Conservation (phyloP, 1,139 yeast genomes). For the Pichia inconspicua region DNA sequence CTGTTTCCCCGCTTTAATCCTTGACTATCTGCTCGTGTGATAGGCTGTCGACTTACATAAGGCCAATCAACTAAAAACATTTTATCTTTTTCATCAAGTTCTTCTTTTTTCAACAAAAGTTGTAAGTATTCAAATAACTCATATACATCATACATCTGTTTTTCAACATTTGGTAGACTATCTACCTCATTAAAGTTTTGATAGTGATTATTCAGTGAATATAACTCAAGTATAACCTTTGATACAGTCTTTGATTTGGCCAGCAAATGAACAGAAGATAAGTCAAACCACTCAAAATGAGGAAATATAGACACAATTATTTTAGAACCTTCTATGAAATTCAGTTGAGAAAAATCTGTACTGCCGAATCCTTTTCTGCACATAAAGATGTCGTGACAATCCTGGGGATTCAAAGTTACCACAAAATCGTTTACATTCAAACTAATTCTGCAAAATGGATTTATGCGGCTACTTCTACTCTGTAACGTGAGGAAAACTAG, state of each 20-base stretch:
- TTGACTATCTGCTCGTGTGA: background rate
- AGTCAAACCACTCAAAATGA: constrained; percentile 2
- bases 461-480: background rate
- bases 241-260: background rate
- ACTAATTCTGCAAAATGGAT: background rate
- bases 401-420: constrained; percentile 4
- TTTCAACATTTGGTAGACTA: background rate
- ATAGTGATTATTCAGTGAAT: constrained; percentile 6
- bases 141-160: constrained; percentile 1
- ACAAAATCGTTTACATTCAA: constrained; percentile 6
- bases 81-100: background rate
- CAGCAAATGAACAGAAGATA: constrained; percentile 1
- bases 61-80: background rate
- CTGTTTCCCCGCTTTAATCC: background rate
- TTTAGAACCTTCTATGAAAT: background rate
- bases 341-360: background rate
- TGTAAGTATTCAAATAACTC: constrained; percentile 2
- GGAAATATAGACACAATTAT: constrained; percentile 7
- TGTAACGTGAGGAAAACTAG: constrained; percentile 12
- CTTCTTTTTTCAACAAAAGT: constrained; percentile 1
- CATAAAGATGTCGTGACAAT: constrained; percentile 4
- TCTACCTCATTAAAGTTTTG: background rate
- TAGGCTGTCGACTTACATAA: background rate
- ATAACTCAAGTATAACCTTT: constrained; percentile 2
- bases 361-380: background rate